Evolutionary conservation across 1,139 yeast species (phyloP).

Genomic region (Magnusiomyces tetraspermus): DNA sequence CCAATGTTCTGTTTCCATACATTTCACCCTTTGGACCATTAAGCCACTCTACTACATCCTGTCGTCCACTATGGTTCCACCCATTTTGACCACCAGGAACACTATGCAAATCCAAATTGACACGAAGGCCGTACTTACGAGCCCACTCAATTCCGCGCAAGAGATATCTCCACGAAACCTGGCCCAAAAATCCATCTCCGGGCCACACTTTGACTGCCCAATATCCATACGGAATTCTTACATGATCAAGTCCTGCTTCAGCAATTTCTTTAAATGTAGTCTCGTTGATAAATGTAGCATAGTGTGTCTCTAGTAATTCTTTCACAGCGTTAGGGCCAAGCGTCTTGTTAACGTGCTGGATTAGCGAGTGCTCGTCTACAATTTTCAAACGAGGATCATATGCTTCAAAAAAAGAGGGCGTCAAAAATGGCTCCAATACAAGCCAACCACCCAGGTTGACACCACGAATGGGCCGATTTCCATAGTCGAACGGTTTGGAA

Average conservation of each 20-base stretch:
- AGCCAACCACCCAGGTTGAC: conserved; percentile 92
- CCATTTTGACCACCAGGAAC: conserved; percentile 93
- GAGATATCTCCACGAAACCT: conserved; percentile 64
- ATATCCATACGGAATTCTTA: conserved; percentile 83
- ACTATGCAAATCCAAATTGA: conserved; percentile 82
- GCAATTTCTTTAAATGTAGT: conserved; percentile 56
- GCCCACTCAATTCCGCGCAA: conserved; percentile 74
- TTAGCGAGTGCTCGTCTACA: conserved; percentile 33
- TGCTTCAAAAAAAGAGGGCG: conserved; percentile 65
- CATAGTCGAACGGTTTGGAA: conserved; percentile 36
- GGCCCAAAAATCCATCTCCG: conserved; percentile 52
- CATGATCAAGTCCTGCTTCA: conserved; percentile 59
- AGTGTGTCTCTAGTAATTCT: conserved; percentile 47
- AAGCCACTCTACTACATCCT: conserved; percentile 58
- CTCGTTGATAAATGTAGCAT: conserved; percentile 67
- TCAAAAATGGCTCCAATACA: conserved; percentile 71
- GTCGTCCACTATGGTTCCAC: conserved; percentile 78
- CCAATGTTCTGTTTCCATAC: conserved; percentile 29
- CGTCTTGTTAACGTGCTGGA: conserved; percentile 36
- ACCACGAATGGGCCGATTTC: conserved; percentile 50
- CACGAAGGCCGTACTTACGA: conserved; percentile 29
- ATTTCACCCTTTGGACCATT: conserved; percentile 29
- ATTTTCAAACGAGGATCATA: conserved; percentile 22
- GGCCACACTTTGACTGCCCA: conserved; percentile 68
- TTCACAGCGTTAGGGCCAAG: conserved; percentile 40